A percentile compares a stretch with the other conserved stretches of the same genome.
Evolutionary conservation across 768 basidiomycete species (phyloP).

Genomic region (Lactifluus rugatus): DNA sequence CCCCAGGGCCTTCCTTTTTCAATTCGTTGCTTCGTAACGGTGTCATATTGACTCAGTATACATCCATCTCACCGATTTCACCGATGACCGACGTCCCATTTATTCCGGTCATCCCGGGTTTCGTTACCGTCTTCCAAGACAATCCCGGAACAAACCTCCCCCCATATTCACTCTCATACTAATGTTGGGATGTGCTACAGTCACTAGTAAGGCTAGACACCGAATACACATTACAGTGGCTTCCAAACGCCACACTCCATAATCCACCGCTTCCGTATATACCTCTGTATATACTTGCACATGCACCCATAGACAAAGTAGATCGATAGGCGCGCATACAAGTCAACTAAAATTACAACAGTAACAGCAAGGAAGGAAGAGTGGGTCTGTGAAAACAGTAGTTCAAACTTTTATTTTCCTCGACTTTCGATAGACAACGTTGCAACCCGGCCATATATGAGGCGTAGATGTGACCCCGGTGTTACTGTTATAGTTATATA

Average conservation of each 20-base stretch:
- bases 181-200: neutral
- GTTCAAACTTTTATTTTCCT: neutral
- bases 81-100: no score
- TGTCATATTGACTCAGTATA: slow-evolving; percentile 1
- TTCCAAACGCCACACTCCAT: neutral
- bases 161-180: neutral
- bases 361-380: neutral
- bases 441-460: no score
- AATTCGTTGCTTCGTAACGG: slow-evolving; percentile 3
- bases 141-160: neutral
- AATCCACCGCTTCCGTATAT: neutral
- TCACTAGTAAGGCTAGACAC: neutral
- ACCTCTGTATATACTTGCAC: neutral
- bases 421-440: neutral
- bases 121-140: neutral
- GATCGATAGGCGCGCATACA: slow-evolving; percentile 1
- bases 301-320: neutral
- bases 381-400: neutral
- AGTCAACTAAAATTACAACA: slow-evolving; percentile 1
- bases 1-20: neutral
- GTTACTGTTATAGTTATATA: neutral
- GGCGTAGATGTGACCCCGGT: neutral
- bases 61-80: neutral
- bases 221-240: neutral
- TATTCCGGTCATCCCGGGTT: slow-evolving; percentile 3